Evolutionary conservation across 176 grass and related monocot species (phyloP), one percentile per base, ranked within the genome.

Genomic region (Triticum dicoccoides): DNA sequence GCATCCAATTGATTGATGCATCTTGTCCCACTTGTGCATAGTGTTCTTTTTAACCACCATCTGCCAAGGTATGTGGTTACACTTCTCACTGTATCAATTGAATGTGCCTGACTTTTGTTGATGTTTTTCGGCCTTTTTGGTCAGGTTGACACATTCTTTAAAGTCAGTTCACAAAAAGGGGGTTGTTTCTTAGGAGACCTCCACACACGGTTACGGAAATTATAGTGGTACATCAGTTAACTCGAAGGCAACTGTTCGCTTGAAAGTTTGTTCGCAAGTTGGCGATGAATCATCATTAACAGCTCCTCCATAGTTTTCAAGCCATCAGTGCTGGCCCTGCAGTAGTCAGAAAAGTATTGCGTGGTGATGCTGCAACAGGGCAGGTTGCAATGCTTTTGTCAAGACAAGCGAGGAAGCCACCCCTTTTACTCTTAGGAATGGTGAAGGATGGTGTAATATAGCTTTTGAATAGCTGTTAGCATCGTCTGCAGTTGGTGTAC

Each of bases 1-100:
- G 76, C 92, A 99, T 88, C 90, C 89, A n/a, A 99, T 94, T 88
- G 97, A 99, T 79, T 99, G 89, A 94, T 87, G 78, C 69, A 20
- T 69, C 80, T 6, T 52, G 68, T 73, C 41, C 74, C 54, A 84
- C 72, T 61, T 88, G 77, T 95, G 80, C 86, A 88, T 95, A 63
- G 62, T 87, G 80, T 87, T 87, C 67, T 54, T 87, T 72, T 87
- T 84, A 77, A 92, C 78, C 21, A 87, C 69, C 49, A 88, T 88
- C 89, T 38, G 67, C 62, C 45, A 10, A 90, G 87, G 87, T 92
- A 76, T 54, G 62, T 69, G 32, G 18, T 35, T 30, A 21, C 20
- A 44, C 30, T 77, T 30, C 4, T 51, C 30, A 23, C 33, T 71
- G 13, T 66, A 73, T 27, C 13, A 58, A 56, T 73, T 38, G 71